phyloP scores from a whole-genome alignment of 73 alveolate species.

The Paraurostyla sp. region DNA sequence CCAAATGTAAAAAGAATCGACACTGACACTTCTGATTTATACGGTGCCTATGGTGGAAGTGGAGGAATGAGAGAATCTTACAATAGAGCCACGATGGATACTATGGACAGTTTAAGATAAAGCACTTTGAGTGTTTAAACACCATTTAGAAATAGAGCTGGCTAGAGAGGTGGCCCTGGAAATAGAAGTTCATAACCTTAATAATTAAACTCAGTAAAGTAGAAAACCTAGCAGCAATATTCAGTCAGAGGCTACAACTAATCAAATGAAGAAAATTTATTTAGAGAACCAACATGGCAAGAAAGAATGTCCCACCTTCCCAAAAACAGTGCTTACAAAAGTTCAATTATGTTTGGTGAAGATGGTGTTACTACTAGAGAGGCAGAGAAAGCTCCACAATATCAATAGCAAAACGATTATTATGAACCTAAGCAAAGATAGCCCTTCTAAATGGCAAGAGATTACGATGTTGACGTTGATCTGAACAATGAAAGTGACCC shows the following conservation, averaged over 20 bases:
- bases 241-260: not conserved
- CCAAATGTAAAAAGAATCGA: no score
- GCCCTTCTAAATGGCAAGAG: slow-evolving; percentile 30
- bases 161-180: slow-evolving; percentile 25
- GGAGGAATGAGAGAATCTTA: not conserved
- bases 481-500: slow-evolving; percentile 26
- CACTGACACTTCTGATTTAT: no score
- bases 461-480: not conserved
- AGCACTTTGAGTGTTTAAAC: slow-evolving; percentile 12
- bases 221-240: not conserved
- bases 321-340: slow-evolving; percentile 38
- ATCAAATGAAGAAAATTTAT: slow-evolving; percentile 6
- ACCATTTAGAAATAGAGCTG: not conserved
- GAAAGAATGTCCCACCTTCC: slow-evolving; percentile 52
- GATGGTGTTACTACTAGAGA: slow-evolving; percentile 32
- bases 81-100: no score
- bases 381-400: no score
- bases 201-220: slow-evolving; percentile 11
- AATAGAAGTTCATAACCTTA: slow-evolving; percentile 36
- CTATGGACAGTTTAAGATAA: not conserved
- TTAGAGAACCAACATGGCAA: slow-evolving; percentile 32
- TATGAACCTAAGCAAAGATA: no score
- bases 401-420: no score
- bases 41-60: no score
- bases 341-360: slow-evolving; percentile 25